Evolutionary conservation across 108 stramenopile genomes (phyloP), one percentile per base, ranked within the genome.

Genomic region (Chaetoceros muelleri): DNA sequence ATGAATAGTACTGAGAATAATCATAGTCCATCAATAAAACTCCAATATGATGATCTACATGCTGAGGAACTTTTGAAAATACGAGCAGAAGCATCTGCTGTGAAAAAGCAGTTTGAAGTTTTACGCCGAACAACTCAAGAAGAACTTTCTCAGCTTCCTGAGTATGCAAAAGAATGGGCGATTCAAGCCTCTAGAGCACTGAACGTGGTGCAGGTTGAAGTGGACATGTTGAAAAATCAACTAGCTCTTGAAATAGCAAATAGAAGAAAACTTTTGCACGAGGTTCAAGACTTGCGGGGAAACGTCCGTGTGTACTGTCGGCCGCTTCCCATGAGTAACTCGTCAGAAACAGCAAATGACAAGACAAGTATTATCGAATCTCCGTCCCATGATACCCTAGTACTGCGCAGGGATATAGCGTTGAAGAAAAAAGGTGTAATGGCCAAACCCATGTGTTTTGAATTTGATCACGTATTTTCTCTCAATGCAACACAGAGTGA

Each of bases 391-490:
- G 84, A 91, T 25, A 70, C 77, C 25, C 31, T 87, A 0, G 49
- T 84, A 10, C 64, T 91, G 5, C 80, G 85, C 47, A 71, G 70
- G 30, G 77, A 81, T 26, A 47, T 50, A 16, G 13, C 25, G 19
- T 1, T 30, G 3, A 44, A 46, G 21, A 18, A 0, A 26, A 48
- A 20, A 16, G 44, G 44, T 2, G 1, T 31, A 1, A 45, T 18
- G 8, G 29, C 55, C 46, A 55, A 54, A 13, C 83, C 81, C 7
- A 58, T 85, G 28, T 79, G 84, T 55, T 96, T 87, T 69, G 70
- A 85, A 61, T 96, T 89, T 57, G 93, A 98, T 66, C 73, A 85
- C 19, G 87, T 99, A 7, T 94, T 98, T 63, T 65, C 67, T 23
- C 72, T 84, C 0, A 58, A 66, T 40, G 47, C 75, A 23, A 48